Percentiles rank a stretch among this genome's conserved stretches.
Conservation (phyloP, 23 red algal genomes). For the Gracilaria domingensis region DNA sequence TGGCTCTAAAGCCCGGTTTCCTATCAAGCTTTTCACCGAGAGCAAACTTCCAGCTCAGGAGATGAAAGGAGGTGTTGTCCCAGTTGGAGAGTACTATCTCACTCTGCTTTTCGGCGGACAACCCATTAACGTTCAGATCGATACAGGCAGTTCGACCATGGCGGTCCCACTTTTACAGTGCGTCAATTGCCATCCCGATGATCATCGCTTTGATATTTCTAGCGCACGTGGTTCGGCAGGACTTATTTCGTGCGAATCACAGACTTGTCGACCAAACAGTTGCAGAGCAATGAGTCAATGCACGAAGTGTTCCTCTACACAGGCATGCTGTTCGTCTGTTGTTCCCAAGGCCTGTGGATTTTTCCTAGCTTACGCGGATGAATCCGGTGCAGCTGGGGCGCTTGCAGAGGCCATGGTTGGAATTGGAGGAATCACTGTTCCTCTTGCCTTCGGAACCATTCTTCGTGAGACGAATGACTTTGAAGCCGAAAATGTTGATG, state of each 20-base stretch:
- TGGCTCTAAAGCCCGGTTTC: not conserved
- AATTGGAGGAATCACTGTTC: constrained; percentile 49
- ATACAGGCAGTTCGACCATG: constrained; percentile 89
- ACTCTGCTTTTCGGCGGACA: constrained; percentile 70
- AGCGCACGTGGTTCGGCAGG: constrained; percentile 18
- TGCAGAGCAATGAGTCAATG: constrained; percentile 55
- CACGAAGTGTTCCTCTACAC: constrained; percentile 45
- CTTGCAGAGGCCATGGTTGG: constrained; percentile 61
- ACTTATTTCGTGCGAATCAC: constrained; percentile 47
- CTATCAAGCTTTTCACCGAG: not conserved
- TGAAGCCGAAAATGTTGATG: constrained; percentile 83
- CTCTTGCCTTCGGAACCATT: constrained; percentile 82
- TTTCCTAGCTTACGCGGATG: constrained; percentile 87
- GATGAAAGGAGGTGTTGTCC: constrained; percentile 76
- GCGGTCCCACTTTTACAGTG: constrained; percentile 80
- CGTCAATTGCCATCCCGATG: constrained; percentile 53
- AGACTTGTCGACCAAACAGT: constrained; percentile 51
- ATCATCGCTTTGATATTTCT: constrained; percentile 68
- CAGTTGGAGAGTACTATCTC: constrained; percentile 91
- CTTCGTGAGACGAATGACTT: constrained; percentile 75
- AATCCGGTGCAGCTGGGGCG: constrained; percentile 74
- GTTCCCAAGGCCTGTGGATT: constrained; percentile 83
- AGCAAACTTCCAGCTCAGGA: constrained; percentile 23
- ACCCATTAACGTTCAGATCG: constrained; percentile 91
- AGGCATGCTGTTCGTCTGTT: constrained; percentile 78